Evolutionary conservation across 495 filamentous ascomycete genomes (phyloP).

Genomic region (Darksidea phi): DNA sequence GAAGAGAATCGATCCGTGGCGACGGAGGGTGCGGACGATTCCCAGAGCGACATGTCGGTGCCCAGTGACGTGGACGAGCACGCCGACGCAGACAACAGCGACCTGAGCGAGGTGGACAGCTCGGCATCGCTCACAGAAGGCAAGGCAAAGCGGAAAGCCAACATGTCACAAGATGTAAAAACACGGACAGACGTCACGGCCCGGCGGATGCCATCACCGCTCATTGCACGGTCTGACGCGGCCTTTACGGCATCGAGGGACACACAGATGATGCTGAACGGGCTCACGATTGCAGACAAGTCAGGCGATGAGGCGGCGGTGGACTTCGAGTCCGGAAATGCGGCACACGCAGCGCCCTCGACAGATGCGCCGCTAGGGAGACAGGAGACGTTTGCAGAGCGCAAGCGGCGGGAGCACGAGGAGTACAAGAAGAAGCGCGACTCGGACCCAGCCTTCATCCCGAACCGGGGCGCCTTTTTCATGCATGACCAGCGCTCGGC

Average conservation of each 20-base stretch:
- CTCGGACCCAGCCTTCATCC: slow-evolving; percentile 89
- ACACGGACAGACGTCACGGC: slow-evolving; percentile 2
- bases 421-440: slow-evolving; percentile 84
- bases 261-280: slow-evolving; percentile 86
- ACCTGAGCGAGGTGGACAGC: slow-evolving; percentile 67
- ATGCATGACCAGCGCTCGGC: slow-evolving; percentile 91
- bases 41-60: slow-evolving; percentile 75
- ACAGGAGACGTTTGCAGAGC: slow-evolving; percentile 59
- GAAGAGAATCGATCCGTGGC: slow-evolving; percentile 68
- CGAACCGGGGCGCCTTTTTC: slow-evolving; percentile 93
- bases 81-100: slow-evolving; percentile 70
- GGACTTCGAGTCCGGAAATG: slow-evolving; percentile 61
- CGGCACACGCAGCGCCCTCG: slow-evolving; percentile 37
- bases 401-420: slow-evolving; percentile 80
- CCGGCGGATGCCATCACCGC: slow-evolving; percentile 12
- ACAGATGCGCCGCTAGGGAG: slow-evolving; percentile 9
- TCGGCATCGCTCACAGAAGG: slow-evolving; percentile 48
- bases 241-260: slow-evolving; percentile 55
- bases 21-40: slow-evolving; percentile 75
- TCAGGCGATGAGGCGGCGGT: slow-evolving; percentile 56
- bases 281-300: slow-evolving; percentile 65
- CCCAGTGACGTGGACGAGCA: slow-evolving; percentile 72
- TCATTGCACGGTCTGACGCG: slow-evolving; percentile 32
- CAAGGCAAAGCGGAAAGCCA: slow-evolving; percentile 42
- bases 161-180: slow-evolving; percentile 25